These are phyloP conservation scores for Phylloporus scabripes DNA, from an alignment of 768 basidiomycete species.

Conservation along the genomic window DNA sequence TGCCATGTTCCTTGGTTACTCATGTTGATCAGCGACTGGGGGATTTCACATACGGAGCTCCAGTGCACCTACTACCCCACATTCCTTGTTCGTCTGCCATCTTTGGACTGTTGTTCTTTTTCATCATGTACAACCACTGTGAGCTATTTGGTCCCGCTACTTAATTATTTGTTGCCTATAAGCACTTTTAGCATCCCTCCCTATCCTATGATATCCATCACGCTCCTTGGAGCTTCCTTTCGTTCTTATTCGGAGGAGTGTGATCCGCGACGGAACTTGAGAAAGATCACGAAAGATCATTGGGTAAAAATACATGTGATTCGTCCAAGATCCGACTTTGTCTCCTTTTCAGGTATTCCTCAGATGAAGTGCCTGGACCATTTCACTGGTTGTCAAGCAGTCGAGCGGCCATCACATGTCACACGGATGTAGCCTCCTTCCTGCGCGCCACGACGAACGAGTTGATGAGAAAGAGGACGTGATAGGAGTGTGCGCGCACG, in stretches of 20 bases:
- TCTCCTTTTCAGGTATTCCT: neutral
- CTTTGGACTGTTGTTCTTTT: conserved; percentile 7
- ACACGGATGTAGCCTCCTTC: no score
- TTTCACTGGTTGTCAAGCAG: no score
- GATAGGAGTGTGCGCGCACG: no score
- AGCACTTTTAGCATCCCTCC: conserved; percentile 4
- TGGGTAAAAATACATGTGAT: no score
- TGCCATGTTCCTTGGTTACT: neutral
- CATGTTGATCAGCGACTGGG: neutral
- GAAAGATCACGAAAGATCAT: no score
- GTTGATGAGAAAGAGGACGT: no score
- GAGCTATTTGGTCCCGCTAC: conserved; percentile 5
- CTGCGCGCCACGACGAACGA: no score
- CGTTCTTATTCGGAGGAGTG: neutral
- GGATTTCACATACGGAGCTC: neutral
- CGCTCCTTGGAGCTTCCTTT: neutral
- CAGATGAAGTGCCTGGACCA: neutral
- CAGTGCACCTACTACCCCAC: neutral
- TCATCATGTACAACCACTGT: conserved; percentile 13
- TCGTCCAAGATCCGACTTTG: neutral
- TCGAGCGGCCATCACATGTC: neutral
- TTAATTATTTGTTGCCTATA: conserved; percentile 23
- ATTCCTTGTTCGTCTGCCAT: neutral
- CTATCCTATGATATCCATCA: conserved; percentile 6
- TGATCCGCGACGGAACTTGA: neutral